Conservation (phyloP, 2,329 filamentous ascomycete species). For the Diaporthe eres region DNA sequence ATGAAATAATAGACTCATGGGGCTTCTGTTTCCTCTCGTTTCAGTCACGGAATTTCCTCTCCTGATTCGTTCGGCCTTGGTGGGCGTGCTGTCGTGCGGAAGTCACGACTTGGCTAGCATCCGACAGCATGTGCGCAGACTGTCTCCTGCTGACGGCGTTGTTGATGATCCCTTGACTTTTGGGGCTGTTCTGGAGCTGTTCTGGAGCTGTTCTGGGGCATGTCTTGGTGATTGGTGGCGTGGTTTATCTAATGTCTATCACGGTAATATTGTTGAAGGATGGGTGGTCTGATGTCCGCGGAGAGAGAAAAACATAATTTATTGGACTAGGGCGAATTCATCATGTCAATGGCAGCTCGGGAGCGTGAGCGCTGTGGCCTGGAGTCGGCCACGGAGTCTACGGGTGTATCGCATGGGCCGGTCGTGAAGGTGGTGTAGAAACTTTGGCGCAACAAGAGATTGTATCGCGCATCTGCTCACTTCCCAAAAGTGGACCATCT, state of each 20-base stretch:
- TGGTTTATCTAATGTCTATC: conserved; percentile 15
- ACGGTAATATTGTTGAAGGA: not conserved
- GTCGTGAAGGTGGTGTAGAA: not conserved
- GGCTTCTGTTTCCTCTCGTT: conserved; percentile 25
- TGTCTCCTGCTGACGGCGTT: not conserved
- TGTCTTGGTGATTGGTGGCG: not conserved
- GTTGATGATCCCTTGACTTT: not conserved
- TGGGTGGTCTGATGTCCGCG: not conserved
- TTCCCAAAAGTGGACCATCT: not conserved
- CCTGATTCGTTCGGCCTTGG: not conserved
- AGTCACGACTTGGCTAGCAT: not conserved
- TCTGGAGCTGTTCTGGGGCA: not conserved
- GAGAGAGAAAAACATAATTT: not conserved
- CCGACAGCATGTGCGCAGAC: not conserved
- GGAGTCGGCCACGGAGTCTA: not conserved
- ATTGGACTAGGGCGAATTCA: not conserved
- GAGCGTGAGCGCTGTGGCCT: not conserved
- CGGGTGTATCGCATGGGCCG: not conserved
- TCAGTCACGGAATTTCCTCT: not conserved
- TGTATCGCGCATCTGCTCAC: not conserved
- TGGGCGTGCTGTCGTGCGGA: not conserved
- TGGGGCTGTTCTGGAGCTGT: not conserved
- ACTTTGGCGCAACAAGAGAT: not conserved
- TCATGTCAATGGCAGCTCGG: not conserved
- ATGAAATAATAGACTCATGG: conserved; percentile 30